phyloP scores from a whole-genome alignment of 345 rosid genomes.

The Eucalyptus fibrosa region DNA sequence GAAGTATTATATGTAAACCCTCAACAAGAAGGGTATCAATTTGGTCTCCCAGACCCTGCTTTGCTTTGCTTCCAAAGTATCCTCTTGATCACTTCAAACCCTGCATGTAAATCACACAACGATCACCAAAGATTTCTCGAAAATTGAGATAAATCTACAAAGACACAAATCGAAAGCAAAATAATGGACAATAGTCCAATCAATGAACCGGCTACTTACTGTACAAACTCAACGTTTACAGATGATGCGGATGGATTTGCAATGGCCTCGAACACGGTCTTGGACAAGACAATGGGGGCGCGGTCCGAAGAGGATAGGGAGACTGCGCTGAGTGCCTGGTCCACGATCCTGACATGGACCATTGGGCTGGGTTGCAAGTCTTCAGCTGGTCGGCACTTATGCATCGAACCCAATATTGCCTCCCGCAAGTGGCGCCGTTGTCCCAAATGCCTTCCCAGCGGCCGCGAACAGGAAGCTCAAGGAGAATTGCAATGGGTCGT shows the following conservation, averaged over 20 bases:
- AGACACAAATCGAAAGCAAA: not conserved
- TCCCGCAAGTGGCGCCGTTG: conserved; percentile 48
- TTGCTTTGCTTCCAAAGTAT: not conserved
- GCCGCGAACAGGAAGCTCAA: conserved; percentile 32
- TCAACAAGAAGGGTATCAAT: not conserved
- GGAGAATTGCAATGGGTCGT: conserved; percentile 23
- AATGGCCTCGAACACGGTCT: conserved; percentile 19
- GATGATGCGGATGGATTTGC: conserved; percentile 4
- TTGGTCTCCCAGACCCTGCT: not conserved
- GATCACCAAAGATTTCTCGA: not conserved
- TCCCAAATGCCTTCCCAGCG: conserved; percentile 53
- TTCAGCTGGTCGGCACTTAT: conserved; percentile 14
- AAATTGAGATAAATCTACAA: not conserved
- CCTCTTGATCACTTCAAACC: not conserved
- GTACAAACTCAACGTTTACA: conserved; percentile 35
- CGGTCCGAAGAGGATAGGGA: conserved; percentile 17
- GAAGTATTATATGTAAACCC: not conserved
- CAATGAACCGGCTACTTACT: conserved; percentile 7
- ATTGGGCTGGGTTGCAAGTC: conserved; percentile 6
- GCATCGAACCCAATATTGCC: conserved; percentile 40
- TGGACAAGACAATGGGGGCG: conserved; percentile 30
- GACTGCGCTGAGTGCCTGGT: conserved; percentile 15
- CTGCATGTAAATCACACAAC: not conserved
- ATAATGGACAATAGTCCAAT: not conserved
- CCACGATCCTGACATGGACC: conserved; percentile 30